phyloP scores from a whole-genome alignment of 495 filamentous ascomycete species.

The Viridothelium virens region DNA sequence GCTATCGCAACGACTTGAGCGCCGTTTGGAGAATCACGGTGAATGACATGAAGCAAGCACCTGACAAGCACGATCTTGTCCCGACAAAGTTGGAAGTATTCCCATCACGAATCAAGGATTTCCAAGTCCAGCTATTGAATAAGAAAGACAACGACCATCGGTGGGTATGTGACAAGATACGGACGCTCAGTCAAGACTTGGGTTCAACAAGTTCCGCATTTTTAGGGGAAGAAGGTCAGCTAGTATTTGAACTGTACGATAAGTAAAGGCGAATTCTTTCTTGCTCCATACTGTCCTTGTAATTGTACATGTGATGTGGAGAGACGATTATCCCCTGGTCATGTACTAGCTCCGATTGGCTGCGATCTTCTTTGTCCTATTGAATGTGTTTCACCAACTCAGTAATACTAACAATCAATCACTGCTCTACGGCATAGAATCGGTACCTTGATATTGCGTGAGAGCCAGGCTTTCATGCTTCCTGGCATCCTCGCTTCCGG shows the following conservation, averaged over 20 bases:
- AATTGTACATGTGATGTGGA: too few relatives aligned
- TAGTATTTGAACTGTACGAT: neutral
- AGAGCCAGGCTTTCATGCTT: too few relatives aligned
- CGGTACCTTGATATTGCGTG: too few relatives aligned
- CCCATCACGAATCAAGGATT: constrained; percentile 21
- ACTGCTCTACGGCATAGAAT: too few relatives aligned
- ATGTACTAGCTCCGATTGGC: too few relatives aligned
- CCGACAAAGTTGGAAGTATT: constrained; percentile 23
- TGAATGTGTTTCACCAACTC: too few relatives aligned
- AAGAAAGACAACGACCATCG: constrained; percentile 17
- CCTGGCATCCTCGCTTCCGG: too few relatives aligned
- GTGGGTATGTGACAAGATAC: constrained; percentile 15
- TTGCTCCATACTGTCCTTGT: too few relatives aligned
- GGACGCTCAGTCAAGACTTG: constrained; percentile 14
- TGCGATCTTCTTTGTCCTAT: too few relatives aligned
- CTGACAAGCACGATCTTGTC: constrained; percentile 11
- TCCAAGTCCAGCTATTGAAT: constrained; percentile 15
- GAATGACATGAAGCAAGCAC: neutral
- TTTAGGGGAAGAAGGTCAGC: neutral
- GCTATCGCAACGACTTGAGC: constrained; percentile 39
- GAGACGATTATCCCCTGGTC: too few relatives aligned
- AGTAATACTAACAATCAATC: too few relatives aligned
- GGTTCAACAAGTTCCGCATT: neutral
- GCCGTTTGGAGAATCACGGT: constrained; percentile 37
- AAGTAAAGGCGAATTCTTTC: neutral